Evolutionary conservation across 192 early-diverging fungal species (phyloP), one percentile per base, ranked within the genome.

Genomic region (Podila epigama): DNA sequence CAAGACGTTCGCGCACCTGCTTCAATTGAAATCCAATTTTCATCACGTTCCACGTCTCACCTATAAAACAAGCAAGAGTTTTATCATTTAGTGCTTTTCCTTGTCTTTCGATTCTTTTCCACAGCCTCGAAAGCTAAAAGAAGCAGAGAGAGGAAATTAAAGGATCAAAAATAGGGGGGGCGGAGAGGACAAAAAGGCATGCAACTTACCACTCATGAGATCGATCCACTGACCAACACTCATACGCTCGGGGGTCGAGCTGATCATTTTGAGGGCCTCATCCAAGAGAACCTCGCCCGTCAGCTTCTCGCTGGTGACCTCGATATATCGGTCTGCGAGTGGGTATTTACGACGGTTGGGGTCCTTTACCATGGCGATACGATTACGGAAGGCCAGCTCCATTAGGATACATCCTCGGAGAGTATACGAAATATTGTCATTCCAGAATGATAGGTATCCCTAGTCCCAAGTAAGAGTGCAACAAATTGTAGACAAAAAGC

Each of bases 381-480:
- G 89, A 39, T 91, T 90, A 16, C 97, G 89, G 58, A 99, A 89
- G 8, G 96, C 97, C 9, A 99, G 85, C 82, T 99, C 97, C 86
- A 98, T 96, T 36, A 99, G 84, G 71, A 99, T 99, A 63, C 92
- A 93, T 15, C 96, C 96, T 65, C 97, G 88, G 18, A 99, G 81
- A 1, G 96, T 93, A 82, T 99, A 99, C 25, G 95, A 96, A 58
- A 99, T 95, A 79, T 95, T 96, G 83, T 99, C 97, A 82, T 99
- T 99, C 97, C 97, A 99, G 79, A 99, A 99, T 28, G 95, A 97
- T 39, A 99, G 87, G 66, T 97, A 96, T 2, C 97, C 97, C 88
- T 97, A 84, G 42, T 79, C 66, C 15, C 18, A 3, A 64, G 10
- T 27, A 63, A 12, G 7, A 5, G 50, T 28, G 31, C 42, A 22